Percentiles rank a stretch among this genome's conserved stretches.
Evolutionary conservation across 2,329 filamentous ascomycete genomes (phyloP).

Genomic region (Hymenoscyphus fructigenus): DNA sequence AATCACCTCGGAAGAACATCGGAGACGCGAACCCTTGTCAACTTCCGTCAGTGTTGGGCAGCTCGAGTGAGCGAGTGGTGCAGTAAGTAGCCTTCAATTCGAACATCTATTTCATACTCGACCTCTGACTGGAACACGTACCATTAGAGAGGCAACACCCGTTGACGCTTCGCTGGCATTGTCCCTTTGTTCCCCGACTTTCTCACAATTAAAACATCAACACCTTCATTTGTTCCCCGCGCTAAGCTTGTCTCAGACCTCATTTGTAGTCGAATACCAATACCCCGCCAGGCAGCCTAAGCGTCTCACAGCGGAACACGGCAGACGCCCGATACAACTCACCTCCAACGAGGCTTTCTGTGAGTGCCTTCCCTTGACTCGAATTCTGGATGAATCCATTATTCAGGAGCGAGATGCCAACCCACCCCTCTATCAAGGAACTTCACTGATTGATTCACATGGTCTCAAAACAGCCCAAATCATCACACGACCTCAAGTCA

Average conservation of each 20-base stretch:
- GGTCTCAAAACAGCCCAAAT: background rate
- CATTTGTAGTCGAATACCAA: background rate
- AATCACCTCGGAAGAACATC: background rate
- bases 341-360: background rate
- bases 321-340: background rate
- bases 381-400: background rate
- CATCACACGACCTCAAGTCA: background rate
- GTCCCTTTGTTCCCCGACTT: background rate
- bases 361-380: background rate
- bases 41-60: background rate
- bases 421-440: background rate
- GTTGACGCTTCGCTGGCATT: background rate
- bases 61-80: background rate
- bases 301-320: background rate
- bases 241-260: background rate
- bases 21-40: background rate
- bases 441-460: slow-evolving; percentile 2
- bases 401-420: background rate
- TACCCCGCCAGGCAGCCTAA: background rate
- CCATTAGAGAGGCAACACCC: background rate
- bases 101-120: background rate
- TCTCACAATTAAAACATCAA: background rate
- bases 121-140: slow-evolving; percentile 1
- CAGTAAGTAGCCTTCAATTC: background rate
- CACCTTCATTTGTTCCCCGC: slow-evolving; percentile 1